These are phyloP conservation scores for Candolleomyces aberdarensis DNA, from an alignment of 768 basidiomycete species.

Conservation along the genomic window DNA sequence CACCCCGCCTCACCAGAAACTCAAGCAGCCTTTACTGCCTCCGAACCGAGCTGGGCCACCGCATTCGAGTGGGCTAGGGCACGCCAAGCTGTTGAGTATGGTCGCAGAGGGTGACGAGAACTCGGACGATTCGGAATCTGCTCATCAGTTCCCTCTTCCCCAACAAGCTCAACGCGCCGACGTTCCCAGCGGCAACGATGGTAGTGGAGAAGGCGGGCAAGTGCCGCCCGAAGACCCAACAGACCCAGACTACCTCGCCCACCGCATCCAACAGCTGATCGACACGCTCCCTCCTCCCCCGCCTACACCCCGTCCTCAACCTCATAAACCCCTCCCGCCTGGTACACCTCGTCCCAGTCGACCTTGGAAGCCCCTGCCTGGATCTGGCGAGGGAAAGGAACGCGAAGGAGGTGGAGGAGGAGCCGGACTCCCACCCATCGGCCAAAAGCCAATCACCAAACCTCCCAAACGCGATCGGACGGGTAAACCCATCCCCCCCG, in stretches of 20 bases:
- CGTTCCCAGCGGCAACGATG: not conserved
- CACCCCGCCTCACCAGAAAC: too few species aligned
- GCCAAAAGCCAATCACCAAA: conserved; percentile 11
- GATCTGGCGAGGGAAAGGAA: conserved; percentile 7
- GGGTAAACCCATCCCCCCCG: too few species aligned
- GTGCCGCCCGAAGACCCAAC: conserved; percentile 13
- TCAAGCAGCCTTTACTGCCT: too few species aligned
- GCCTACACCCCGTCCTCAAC: conserved; percentile 4
- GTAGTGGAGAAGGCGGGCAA: too few species aligned
- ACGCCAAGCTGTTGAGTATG: conserved; percentile 10
- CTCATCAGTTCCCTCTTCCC: not conserved
- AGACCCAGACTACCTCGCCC: conserved; percentile 45
- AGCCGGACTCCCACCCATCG: not conserved
- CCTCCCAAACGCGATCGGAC: too few species aligned
- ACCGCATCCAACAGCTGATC: conserved; percentile 51
- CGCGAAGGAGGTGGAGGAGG: not conserved
- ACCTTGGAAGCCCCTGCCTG: conserved; percentile 3
- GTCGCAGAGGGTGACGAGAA: conserved; percentile 8
- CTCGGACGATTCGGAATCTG: not conserved
- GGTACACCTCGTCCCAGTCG: not conserved
- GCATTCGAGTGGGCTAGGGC: not conserved
- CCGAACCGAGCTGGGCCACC: too few species aligned
- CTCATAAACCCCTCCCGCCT: conserved; percentile 3
- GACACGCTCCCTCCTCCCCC: conserved; percentile 35
- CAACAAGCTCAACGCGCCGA: not conserved